These are phyloP conservation scores for Dictyostelium citrinum DNA, from an alignment of 78 protist species.

Conservation along the genomic window DNA sequence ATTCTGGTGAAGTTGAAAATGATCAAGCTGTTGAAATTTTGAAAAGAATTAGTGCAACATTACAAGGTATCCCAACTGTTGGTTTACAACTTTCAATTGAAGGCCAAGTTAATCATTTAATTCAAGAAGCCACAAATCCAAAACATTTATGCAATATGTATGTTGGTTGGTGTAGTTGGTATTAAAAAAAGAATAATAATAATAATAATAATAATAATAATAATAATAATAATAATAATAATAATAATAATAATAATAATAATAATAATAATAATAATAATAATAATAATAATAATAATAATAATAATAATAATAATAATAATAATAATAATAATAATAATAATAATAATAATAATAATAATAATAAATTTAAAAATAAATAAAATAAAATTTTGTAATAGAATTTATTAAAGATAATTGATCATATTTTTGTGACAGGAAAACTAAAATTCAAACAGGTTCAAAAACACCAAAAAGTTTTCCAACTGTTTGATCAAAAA, in stretches of 20 bases:
- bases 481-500: neutral
- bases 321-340: too few species aligned
- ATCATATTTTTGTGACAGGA: slow-evolving; percentile 2
- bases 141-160: slow-evolving; percentile 42
- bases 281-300: too few species aligned
- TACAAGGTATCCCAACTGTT: slow-evolving; percentile 37
- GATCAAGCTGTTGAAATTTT: slow-evolving; percentile 25
- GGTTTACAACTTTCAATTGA: slow-evolving; percentile 65
- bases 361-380: too few species aligned
- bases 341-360: too few species aligned
- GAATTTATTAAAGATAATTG: too few species aligned
- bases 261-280: too few species aligned
- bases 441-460: neutral
- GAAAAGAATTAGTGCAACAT: slow-evolving; percentile 2
- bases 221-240: too few species aligned
- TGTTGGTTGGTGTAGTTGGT: slow-evolving; percentile 53
- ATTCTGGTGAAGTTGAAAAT: neutral
- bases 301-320: too few species aligned
- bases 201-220: too few species aligned
- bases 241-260: too few species aligned
- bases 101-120: slow-evolving; percentile 53
- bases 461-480: slow-evolving; percentile 11
- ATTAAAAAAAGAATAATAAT: too few species aligned
- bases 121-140: slow-evolving; percentile 59
- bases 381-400: neutral